phyloP scores from a whole-genome alignment of 352 stramenopile genomes.

The Globisporangium cylindrosporum region DNA sequence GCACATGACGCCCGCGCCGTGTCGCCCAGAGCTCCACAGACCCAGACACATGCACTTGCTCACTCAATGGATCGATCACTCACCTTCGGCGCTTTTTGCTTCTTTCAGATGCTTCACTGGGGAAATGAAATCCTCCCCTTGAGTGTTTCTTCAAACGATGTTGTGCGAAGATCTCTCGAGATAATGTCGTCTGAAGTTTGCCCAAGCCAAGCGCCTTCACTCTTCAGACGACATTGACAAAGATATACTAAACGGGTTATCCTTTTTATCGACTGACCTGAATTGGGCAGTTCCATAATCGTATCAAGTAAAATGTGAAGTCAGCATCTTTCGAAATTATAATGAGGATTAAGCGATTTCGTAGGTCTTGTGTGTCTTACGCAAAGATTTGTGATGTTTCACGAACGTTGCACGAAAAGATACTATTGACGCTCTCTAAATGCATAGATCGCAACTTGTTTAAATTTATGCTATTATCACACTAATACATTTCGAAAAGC shows the following conservation, averaged over 20 bases:
- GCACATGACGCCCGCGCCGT: too few relatives aligned
- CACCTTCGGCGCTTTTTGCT: neutral
- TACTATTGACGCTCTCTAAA: neutral
- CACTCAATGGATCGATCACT: neutral
- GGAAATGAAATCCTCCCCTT: neutral
- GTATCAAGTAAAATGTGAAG: neutral
- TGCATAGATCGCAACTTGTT: conserved; percentile 7
- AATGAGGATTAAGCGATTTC: neutral
- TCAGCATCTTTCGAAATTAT: neutral
- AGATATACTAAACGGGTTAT: too few relatives aligned
- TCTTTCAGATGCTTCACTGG: neutral
- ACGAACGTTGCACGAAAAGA: neutral
- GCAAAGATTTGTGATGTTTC: neutral
- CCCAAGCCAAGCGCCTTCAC: neutral
- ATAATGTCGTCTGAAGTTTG: neutral
- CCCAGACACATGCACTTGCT: too few relatives aligned
- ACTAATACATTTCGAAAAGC: neutral
- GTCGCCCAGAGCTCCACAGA: neutral
- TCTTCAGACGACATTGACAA: too few relatives aligned
- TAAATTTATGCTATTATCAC: neutral
- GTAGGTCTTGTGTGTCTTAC: neutral
- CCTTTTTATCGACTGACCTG: too few relatives aligned
- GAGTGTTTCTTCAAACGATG: neutral
- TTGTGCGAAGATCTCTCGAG: neutral
- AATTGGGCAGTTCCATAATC: neutral